These are phyloP conservation scores for Russula lepida DNA, from an alignment of 768 basidiomycete species.

Conservation along the genomic window DNA sequence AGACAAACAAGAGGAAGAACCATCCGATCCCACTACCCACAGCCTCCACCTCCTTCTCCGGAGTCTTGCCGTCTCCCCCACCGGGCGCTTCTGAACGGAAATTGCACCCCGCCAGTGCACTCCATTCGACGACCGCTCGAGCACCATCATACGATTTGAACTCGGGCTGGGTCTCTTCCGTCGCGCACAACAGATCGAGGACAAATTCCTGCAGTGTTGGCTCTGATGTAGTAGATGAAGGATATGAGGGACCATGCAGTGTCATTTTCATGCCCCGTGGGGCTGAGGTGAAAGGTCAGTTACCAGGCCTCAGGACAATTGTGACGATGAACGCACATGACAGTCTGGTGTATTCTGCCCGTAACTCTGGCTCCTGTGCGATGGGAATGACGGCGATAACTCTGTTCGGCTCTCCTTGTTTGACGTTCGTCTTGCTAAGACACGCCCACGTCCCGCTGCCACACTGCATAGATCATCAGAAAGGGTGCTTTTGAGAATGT, in stretches of 20 bases:
- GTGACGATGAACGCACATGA: slow-evolving; percentile 32
- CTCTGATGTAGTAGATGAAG: slow-evolving; percentile 37
- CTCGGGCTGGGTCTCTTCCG: slow-evolving; percentile 34
- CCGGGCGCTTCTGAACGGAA: slow-evolving; percentile 22
- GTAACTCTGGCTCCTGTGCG: slow-evolving; percentile 34
- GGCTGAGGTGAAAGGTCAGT: slow-evolving; percentile 29
- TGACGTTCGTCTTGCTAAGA: slow-evolving; percentile 57
- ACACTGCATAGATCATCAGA: slow-evolving; percentile 41
- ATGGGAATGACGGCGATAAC: slow-evolving; percentile 72
- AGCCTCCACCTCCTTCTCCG: slow-evolving; percentile 19
- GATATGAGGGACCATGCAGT: slow-evolving; percentile 56
- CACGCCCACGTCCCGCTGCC: slow-evolving; percentile 62
- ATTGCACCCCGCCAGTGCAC: slow-evolving; percentile 49
- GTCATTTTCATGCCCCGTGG: slow-evolving; percentile 46
- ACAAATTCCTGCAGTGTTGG: slow-evolving; percentile 50
- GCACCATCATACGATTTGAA: slow-evolving; percentile 56
- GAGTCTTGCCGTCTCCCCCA: slow-evolving; percentile 26
- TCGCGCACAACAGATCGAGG: slow-evolving; percentile 50
- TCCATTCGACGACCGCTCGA: slow-evolving; percentile 53
- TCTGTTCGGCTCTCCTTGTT: slow-evolving; percentile 45
- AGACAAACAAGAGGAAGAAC: slow-evolving; percentile 75
- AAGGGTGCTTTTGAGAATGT: not conserved
- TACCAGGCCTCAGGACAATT: not conserved
- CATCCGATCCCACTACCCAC: slow-evolving; percentile 76
- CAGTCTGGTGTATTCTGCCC: slow-evolving; percentile 25